These are phyloP conservation scores for Backusella circina DNA, from an alignment of 192 early-diverging fungal genomes.

Conservation along the genomic window DNA sequence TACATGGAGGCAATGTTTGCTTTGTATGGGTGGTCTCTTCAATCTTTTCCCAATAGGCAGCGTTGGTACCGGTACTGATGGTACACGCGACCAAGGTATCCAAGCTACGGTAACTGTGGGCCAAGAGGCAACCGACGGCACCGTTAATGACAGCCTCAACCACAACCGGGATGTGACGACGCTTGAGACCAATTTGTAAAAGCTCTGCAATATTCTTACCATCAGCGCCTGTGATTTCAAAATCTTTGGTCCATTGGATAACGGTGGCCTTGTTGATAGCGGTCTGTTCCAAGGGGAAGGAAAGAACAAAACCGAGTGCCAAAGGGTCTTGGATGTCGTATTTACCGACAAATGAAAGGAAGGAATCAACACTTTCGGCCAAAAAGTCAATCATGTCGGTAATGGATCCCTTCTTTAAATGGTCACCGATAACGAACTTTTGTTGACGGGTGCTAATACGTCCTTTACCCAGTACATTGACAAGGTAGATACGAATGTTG, in stretches of 20 bases:
- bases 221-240: conserved; percentile 69
- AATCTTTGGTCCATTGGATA: conserved; percentile 87
- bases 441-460: conserved; percentile 50
- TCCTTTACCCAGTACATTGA: conserved; percentile 49
- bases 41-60: conserved; percentile 87
- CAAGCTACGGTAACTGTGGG: conserved; percentile 78
- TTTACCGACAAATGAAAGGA: conserved; percentile 47
- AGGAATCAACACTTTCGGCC: conserved; percentile 77
- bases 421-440: conserved; percentile 51
- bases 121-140: conserved; percentile 85
- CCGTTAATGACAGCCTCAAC: conserved; percentile 92
- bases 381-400: conserved; percentile 68
- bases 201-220: conserved; percentile 81
- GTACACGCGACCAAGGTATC: conserved; percentile 81
- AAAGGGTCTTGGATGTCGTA: conserved; percentile 23
- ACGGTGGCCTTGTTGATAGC: conserved; percentile 61
- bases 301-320: conserved; percentile 84
- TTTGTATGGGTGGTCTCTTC: conserved; percentile 29
- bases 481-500: conserved; percentile 23
- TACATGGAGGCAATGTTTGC: conserved; percentile 19
- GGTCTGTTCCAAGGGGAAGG: conserved; percentile 85
- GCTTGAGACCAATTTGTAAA: conserved; percentile 71
- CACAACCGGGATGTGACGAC: conserved; percentile 65
- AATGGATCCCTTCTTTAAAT: conserved; percentile 38
- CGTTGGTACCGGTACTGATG: conserved; percentile 93